Base-by-base conservation (phyloP, 169 alveolate species). In the Pseudocohnilembus persalinus region DNA sequence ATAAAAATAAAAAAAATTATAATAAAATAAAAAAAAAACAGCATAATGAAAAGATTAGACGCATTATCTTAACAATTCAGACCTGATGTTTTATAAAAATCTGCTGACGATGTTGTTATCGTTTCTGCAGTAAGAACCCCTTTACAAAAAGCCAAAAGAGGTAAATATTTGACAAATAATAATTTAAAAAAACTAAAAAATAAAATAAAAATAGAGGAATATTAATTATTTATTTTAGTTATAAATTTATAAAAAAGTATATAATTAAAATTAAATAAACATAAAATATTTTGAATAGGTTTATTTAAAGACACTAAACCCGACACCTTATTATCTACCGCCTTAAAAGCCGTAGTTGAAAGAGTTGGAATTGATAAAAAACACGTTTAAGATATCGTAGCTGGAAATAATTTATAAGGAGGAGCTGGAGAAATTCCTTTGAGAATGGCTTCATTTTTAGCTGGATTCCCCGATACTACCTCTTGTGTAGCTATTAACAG, bases 121-220 rank as follows among this genome's bases (percentile, higher is more conserved):
- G 96, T 97, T 91, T 92, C 96, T 76, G 97, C 97, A 32, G 94
- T 96, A 75, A 96, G 99, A 86, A 97, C 98, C 32, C 97, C 99
- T 28, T 82, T 97, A 74, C 89, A 97, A 77, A 95, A 95, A 92
- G 97, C 98, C 28, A 93, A 93, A 77, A 91, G 89, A 85, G 98
- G 97, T 49, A 49, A 49, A 49, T 20, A 49, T 49, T 20, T 29
- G 93, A 91, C 29, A 82, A 25, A 63, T 31, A 84, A 75, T 81
- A 34, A 31, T 32, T 77, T 20, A 49, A 49, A n/a, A n/a, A n/a
- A n/a, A n/a, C n/a, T n/a, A n/a, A n/a, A n/a, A n/a, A n/a, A n/a
- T n/a, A n/a, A n/a, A n/a, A n/a, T n/a, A n/a, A n/a, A n/a, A n/a
- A n/a, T n/a, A n/a, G n/a, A n/a, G n/a, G n/a, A n/a, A n/a, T n/a